These are phyloP conservation scores for Penicillium sp. DNA, from an alignment of 2,329 filamentous ascomycete species.

Conservation along the genomic window DNA sequence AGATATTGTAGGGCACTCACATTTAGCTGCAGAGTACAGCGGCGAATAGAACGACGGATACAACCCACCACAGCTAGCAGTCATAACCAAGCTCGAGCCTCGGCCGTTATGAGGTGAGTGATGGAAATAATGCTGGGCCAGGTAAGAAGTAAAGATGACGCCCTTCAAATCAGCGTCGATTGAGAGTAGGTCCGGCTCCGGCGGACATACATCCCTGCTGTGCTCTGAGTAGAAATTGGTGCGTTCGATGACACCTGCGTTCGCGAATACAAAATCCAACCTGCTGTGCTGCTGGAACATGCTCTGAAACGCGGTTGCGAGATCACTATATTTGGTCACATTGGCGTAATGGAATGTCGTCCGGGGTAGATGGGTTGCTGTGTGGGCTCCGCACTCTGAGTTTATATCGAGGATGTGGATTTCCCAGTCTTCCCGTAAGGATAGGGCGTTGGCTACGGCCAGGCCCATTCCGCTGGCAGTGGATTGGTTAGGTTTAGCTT, in stretches of 20 bases:
- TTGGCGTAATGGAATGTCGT: constrained; percentile 37
- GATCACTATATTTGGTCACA: constrained; percentile 35
- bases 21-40: constrained; percentile 42
- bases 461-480: constrained; percentile 47
- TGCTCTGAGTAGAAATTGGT: constrained; percentile 40
- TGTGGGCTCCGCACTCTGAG: constrained; percentile 31
- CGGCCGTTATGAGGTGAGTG: constrained; percentile 23
- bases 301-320: constrained; percentile 38
- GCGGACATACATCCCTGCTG: constrained; percentile 15
- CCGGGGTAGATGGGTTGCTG: constrained; percentile 27
- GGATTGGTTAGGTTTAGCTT: neutral
- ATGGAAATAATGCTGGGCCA: constrained; percentile 44
- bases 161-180: constrained; percentile 45
- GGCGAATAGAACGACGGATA: constrained; percentile 39
- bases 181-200: constrained; percentile 34
- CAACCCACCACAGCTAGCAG: constrained; percentile 38
- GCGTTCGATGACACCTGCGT: constrained; percentile 47
- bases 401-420: constrained; percentile 45
- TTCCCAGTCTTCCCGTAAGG: constrained; percentile 39
- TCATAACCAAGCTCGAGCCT: constrained; percentile 36
- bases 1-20: constrained; percentile 11
- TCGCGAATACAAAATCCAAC: constrained; percentile 52
- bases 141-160: constrained; percentile 41
- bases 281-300: constrained; percentile 35
- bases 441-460: constrained; percentile 42